Percentiles rank a stretch among this genome's conserved stretches.
phyloP scores from a whole-genome alignment of 2,329 filamentous ascomycete species.

The Nannizzia gypsea region DNA sequence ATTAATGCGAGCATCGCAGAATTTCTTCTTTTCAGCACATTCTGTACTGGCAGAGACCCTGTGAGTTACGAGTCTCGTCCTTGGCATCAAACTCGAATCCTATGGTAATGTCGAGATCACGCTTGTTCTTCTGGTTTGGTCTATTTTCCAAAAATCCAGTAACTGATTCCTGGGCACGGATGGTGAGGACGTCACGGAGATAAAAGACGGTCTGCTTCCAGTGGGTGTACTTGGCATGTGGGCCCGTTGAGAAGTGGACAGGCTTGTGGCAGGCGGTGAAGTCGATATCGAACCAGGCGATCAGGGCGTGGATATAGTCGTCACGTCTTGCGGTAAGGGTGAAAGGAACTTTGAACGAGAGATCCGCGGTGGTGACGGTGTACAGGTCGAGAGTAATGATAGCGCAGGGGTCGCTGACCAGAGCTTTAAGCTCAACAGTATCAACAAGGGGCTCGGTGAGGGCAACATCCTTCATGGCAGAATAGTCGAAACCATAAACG shows the following conservation, averaged over 20 bases:
- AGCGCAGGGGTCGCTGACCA: slow-evolving; percentile 78
- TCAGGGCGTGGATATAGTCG: slow-evolving; percentile 91
- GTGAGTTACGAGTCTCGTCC: slow-evolving; percentile 56
- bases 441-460: slow-evolving; percentile 94
- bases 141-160: slow-evolving; percentile 63
- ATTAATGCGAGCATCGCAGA: slow-evolving; percentile 6
- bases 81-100: slow-evolving; percentile 68
- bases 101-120: slow-evolving; percentile 86
- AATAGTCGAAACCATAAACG: slow-evolving; percentile 96
- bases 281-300: slow-evolving; percentile 98
- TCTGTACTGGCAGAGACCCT: slow-evolving; percentile 68
- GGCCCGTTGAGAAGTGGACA: slow-evolving; percentile 90
- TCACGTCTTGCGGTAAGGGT: slow-evolving; percentile 65
- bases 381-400: slow-evolving; percentile 88
- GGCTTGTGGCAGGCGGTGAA: slow-evolving; percentile 98
- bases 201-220: slow-evolving; percentile 99
- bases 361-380: slow-evolving; percentile 70
- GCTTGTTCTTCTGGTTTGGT: slow-evolving; percentile 86
- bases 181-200: slow-evolving; percentile 81
- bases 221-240: slow-evolving; percentile 98
- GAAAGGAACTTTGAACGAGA: slow-evolving; percentile 73
- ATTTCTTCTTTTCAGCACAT: slow-evolving; percentile 33
- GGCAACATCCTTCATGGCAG: slow-evolving; percentile 82
- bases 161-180: slow-evolving; percentile 74
- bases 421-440: slow-evolving; percentile 92